Base-by-base conservation (phyloP, 768 basidiomycete genomes). In the Amanita subjunquillea region DNA sequence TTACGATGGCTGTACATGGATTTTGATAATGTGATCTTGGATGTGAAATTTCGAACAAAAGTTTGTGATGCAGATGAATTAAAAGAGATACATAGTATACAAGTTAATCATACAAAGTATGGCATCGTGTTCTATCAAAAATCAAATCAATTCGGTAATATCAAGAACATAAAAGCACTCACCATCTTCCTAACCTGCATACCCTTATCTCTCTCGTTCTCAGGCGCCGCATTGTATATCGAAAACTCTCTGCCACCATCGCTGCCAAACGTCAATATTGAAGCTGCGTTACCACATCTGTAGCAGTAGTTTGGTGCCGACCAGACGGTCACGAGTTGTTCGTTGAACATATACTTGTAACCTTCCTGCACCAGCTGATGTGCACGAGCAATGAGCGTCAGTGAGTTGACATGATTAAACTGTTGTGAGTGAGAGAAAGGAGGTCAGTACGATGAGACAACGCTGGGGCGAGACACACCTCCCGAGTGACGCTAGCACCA, bases 301-400 rank as follows among this genome's bases (percentile, higher is more conserved):
- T 77, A 79, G 55, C 75, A 93, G 63, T 91, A 91, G 62, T 91
- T 94, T 29, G 90, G 89, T 47, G 91, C 91, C 4, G 82, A 85
- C 91, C 91, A 95, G 8, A 95, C 91, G 0, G 91, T 95, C 10
- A 93, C 91, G 17, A 95, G 87, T 57, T 84, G 77, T 56, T 85
- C 80, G 63, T 96, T 89, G 59, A 97, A 96, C 95, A 97, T 95
- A 64, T 93, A 85, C 70, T 97, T 98, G 71, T 80, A 93, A 1
- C 92, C 91, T 66, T 94, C 91, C 66, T 94, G 91, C 1, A 97
- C 95, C 17, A 98, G 83, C 63, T 98, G 95, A 65, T 98, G 95
- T 1, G 95, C 95, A 34, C 95, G 82, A 2, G 94, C 94, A 59
- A 98, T 92, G 39, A 98, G 79, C 8, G 72, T 75, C 17, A 97